These are phyloP conservation scores for Pythium apleroticum DNA, from an alignment of 352 stramenopile genomes.

Conservation along the genomic window DNA sequence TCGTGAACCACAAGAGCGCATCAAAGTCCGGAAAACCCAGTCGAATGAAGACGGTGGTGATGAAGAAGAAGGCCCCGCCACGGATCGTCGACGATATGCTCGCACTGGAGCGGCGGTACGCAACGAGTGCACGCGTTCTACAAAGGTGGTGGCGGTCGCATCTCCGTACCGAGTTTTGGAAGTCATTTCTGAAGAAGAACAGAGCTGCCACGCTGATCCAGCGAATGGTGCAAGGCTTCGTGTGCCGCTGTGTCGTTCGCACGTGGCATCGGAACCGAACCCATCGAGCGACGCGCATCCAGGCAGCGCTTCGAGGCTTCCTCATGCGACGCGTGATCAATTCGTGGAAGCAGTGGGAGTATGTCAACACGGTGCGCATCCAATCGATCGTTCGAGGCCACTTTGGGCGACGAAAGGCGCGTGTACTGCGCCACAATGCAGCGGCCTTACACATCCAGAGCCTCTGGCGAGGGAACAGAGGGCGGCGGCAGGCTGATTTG, in stretches of 20 bases:
- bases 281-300: constrained; percentile 48
- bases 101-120: constrained; percentile 53
- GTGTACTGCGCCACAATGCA: constrained; percentile 23
- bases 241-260: constrained; percentile 46
- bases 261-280: constrained; percentile 61
- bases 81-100: constrained; percentile 78
- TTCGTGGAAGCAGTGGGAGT: constrained; percentile 60
- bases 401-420: constrained; percentile 29
- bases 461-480: constrained; percentile 53
- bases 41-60: constrained; percentile 30
- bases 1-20: constrained; percentile 15
- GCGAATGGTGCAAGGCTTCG: constrained; percentile 45
- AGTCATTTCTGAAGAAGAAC: constrained; percentile 40
- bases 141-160: constrained; percentile 63
- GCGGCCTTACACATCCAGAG: constrained; percentile 60
- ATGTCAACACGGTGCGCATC: constrained; percentile 56
- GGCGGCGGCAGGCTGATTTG: constrained; percentile 48
- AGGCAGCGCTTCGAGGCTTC: constrained; percentile 58
- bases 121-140: constrained; percentile 41
- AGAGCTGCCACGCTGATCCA: constrained; percentile 54
- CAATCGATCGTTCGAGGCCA: constrained; percentile 61
- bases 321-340: constrained; percentile 45
- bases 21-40: constrained; percentile 30
- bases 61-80: constrained; percentile 40
- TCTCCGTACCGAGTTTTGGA: constrained; percentile 44